These are phyloP conservation scores for Penicillium sumatraense DNA, from an alignment of 2,329 filamentous ascomycete species.

Conservation along the genomic window DNA sequence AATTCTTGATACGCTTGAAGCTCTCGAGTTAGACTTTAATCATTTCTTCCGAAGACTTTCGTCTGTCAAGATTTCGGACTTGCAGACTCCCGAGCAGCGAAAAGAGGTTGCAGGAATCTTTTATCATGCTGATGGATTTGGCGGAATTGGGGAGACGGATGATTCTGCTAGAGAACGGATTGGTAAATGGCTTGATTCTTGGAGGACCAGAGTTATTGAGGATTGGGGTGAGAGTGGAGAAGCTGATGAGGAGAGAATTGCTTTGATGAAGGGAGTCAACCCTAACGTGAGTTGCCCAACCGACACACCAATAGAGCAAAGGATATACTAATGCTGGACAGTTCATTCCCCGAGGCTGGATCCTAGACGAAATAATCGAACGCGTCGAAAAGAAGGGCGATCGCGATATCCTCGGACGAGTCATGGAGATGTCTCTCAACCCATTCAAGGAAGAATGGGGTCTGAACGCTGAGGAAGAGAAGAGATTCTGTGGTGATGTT, in stretches of 20 bases:
- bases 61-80: conserved; percentile 62
- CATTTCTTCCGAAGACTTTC: conserved; percentile 87
- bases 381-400: conserved; percentile 85
- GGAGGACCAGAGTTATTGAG: conserved; percentile 71
- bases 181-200: conserved; percentile 79
- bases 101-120: conserved; percentile 72
- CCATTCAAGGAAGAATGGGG: conserved; percentile 76
- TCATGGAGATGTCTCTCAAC: conserved; percentile 81
- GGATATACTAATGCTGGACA: no score
- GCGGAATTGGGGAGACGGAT: conserved; percentile 62
- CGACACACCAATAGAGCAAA: no score
- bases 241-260: conserved; percentile 68
- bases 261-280: conserved; percentile 82
- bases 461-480: conserved; percentile 73
- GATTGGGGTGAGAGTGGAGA: conserved; percentile 73
- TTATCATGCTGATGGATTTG: conserved; percentile 76
- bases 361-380: conserved; percentile 90
- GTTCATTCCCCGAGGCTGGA: conserved; percentile 88
- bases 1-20: conserved; percentile 78
- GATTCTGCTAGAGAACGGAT: conserved; percentile 69
- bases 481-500: conserved; percentile 83
- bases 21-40: conserved; percentile 86
- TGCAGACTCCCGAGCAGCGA: conserved; percentile 68
- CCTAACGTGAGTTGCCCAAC: conserved; percentile 73
- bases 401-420: conserved; percentile 72